phyloP scores from a whole-genome alignment of 306 rosid species.

The Amphicarpaea edgeworthii region DNA sequence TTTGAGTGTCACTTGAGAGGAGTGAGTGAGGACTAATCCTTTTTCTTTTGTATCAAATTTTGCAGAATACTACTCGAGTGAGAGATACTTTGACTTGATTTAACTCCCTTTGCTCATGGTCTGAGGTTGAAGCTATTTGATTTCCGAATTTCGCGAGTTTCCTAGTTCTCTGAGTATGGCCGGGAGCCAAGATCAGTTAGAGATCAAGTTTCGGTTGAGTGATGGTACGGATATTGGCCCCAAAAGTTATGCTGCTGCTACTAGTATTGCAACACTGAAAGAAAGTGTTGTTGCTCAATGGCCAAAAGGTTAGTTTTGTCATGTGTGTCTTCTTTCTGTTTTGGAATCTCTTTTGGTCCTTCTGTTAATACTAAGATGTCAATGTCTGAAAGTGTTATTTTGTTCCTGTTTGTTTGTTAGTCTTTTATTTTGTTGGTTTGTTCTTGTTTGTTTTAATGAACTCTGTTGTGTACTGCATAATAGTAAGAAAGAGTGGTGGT shows the following conservation, averaged over 20 bases:
- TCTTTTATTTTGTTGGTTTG: background rate
- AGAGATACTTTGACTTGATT: conserved; percentile 38
- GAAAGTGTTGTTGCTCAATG: conserved; percentile 86
- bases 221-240: conserved; percentile 97
- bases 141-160: conserved; percentile 24
- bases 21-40: background rate
- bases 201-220: conserved; percentile 82
- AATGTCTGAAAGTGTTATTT: background rate
- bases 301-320: conserved; percentile 95
- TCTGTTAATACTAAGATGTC: background rate
- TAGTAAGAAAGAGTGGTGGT: background rate
- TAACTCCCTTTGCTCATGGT: conserved; percentile 25
- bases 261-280: conserved; percentile 76
- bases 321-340: conserved; percentile 16
- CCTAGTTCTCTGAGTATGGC: conserved; percentile 63
- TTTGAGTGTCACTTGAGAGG: conserved; percentile 29
- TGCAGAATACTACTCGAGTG: conserved; percentile 35
- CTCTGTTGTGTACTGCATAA: conserved; percentile 1
- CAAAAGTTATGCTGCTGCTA: conserved; percentile 74
- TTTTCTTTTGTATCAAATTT: conserved; percentile 28
- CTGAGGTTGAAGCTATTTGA: conserved; percentile 38
- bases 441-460: background rate
- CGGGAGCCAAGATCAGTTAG: conserved; percentile 74
- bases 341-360: background rate
- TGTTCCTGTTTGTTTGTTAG: conserved; percentile 29